Percentiles rank a stretch among this genome's conserved stretches.
Conservation (phyloP, 495 filamentous ascomycete genomes). For the Articulospora tetracladia region DNA sequence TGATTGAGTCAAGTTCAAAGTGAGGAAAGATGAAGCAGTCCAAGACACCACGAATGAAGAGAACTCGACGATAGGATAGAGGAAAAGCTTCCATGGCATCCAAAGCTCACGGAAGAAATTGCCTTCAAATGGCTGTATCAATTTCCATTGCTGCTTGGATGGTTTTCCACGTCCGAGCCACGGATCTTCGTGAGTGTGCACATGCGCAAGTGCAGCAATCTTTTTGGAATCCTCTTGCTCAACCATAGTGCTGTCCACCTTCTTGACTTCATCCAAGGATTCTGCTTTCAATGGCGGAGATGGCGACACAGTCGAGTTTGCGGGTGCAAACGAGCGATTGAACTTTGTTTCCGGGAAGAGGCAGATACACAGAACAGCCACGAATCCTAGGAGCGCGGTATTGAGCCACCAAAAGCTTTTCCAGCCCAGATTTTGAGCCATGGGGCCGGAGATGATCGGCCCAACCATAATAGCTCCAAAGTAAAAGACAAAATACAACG, state of each 20-base stretch:
- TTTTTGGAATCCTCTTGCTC: background rate
- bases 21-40: constrained; percentile 55
- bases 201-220: constrained; percentile 13
- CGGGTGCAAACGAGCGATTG: constrained; percentile 34
- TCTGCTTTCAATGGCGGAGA: constrained; percentile 10
- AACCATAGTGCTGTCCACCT: background rate
- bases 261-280: constrained; percentile 4
- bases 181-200: constrained; percentile 25
- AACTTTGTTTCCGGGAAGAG: constrained; percentile 61
- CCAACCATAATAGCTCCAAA: constrained; percentile 48
- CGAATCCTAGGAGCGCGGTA: constrained; percentile 35
- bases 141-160: constrained; percentile 49
- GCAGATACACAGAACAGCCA: constrained; percentile 46
- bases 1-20: constrained; percentile 57
- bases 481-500: constrained; percentile 54
- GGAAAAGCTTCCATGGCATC: constrained; percentile 56
- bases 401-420: constrained; percentile 56
- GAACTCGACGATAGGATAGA: constrained; percentile 62
- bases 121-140: constrained; percentile 37
- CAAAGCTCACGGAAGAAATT: constrained; percentile 33
- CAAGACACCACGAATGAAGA: constrained; percentile 60
- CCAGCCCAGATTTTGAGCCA: constrained; percentile 61
- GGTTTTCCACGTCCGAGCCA: constrained; percentile 50
- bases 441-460: constrained; percentile 58
- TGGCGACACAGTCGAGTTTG: background rate